Base-by-base conservation (phyloP, 805 yeast genomes). In the Candida nitratophila region DNA sequence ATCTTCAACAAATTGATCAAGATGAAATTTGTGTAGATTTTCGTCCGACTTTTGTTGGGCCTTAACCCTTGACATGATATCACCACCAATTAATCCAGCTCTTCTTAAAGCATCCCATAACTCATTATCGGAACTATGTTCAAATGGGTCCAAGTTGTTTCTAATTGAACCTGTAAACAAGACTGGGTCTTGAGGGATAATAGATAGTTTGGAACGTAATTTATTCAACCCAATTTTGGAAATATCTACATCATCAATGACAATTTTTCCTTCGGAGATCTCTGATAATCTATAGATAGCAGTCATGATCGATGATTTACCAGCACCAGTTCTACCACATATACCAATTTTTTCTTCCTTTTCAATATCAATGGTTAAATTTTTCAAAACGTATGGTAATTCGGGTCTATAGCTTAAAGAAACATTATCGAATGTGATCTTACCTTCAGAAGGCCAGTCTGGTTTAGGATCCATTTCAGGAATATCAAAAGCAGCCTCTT, bases 271-370 rank as follows among this genome's bases (percentile, higher is more conserved):
- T 1, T 48, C 39, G 27, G 65, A 63, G 39, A 78, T 58, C 58
- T 80, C 84, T 29, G 70, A 63, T 40, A 81, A 56, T 50, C 86
- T 65, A 56, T 72, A 81, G 45, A 81, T 60, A 1, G 85, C 83
- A 10, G 80, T 72, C 81, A 81, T 80, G 40, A 81, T 77, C 3
- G 86, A 74, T 2, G 82, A 68, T 61, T 81, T 81, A 41, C 96
- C 96, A 4, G 95, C 95, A 54, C 96, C 96, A 0, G 96, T 87
- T 59, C 96, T 74, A 37, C 96, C 96, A 68, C 93, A 84, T 44
- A 87, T 81, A 41, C 95, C 96, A 52, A 87, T 74, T 55, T 83
- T 86, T 59, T 86, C 87, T 19, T 73, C 67, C 0, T 81, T 73
- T 11, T 68, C 59, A 39, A 84, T 68, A 8, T 48, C 64, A 51